Base-by-base conservation (phyloP, 495 filamentous ascomycete species). In the Cenococcum geophilum region DNA sequence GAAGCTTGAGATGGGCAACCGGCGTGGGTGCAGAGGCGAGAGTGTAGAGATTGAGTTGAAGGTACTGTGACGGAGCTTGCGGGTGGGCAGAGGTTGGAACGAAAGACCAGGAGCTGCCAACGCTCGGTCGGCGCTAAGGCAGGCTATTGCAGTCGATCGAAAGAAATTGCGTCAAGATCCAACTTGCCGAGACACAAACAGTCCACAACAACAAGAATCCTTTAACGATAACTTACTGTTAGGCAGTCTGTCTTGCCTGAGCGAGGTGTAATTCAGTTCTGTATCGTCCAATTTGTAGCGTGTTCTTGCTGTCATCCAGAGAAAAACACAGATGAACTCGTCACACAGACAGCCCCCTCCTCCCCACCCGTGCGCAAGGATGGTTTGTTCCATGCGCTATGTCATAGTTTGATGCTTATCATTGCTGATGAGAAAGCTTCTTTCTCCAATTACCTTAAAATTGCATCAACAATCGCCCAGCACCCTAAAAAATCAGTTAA, bases 1-100 rank as follows among this genome's bases (percentile, higher is more conserved):
- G 51, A 43, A 45, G 56, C 57, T 55, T 63, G 21, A 36, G 34
- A 48, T 37, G 43, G 25, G 37, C 50, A 49, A 42, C 32, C 32
- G 59, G 57, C 49, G 49, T 52, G n/a, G 14, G 52, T 48, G 32
- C 50, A 59, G 57, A 50, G 59, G 60, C 20, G 22, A 32, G 64
- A 67, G 64, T 53, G 23, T 50, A 56, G 60, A 60, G 58, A 4
- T 48, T 45, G 40, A 18, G 40, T 4, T 45, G 40, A 18, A 45
- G 40, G 18, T 45, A 35, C 11, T 8, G 37, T 23, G 14, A 18
- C 20, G 45, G 25, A 14, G 43, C 8, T 21, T 21, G 34, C 34
- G 56, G 49, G 59, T n/a, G 59, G 47, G 54, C 36, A 36, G 37
- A 63, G 42, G 55, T 55, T 50, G 49, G 49, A 56, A 54, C 62